These are phyloP conservation scores for Cystofilobasidium ferigula DNA, from an alignment of 768 basidiomycete species.

Conservation along the genomic window DNA sequence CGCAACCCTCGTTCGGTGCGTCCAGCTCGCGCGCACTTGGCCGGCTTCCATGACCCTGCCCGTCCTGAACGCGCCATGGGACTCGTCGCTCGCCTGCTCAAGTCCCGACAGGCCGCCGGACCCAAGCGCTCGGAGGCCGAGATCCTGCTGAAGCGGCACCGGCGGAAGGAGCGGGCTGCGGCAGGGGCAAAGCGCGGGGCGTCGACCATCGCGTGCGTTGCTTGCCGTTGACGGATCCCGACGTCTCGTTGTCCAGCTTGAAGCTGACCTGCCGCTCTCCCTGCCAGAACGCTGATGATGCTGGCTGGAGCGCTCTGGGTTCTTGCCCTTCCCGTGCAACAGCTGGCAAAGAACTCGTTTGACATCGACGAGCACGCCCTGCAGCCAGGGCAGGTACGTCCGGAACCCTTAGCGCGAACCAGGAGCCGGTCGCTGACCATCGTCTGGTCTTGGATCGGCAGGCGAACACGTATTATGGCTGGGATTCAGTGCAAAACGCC, in stretches of 20 bases:
- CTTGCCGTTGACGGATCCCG: neutral
- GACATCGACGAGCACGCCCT: conserved; percentile 95
- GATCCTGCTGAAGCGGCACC: conserved; percentile 2
- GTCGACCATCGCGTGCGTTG: neutral
- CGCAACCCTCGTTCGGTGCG: neutral
- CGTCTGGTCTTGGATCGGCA: conserved; percentile 35
- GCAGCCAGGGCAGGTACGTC: conserved; percentile 70
- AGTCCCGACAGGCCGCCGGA: neutral
- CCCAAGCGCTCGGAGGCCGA: neutral
- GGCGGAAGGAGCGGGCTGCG: neutral
- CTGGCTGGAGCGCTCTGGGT: conserved; percentile 18
- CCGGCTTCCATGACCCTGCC: no score
- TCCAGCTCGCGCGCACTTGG: no score
- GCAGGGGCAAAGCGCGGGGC: neutral
- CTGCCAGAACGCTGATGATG: conserved; percentile 10
- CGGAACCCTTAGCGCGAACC: neutral
- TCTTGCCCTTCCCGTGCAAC: conserved; percentile 11
- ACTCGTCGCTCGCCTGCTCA: conserved; percentile 2
- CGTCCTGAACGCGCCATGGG: conserved; percentile 9
- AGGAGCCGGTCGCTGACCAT: neutral
- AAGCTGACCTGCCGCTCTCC: neutral
- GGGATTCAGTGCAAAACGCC: conserved; percentile 78
- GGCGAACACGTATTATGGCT: conserved; percentile 86
- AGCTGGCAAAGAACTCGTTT: conserved; percentile 4
- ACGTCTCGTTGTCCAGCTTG: neutral